Base-by-base conservation (phyloP, 2,329 filamentous ascomycete genomes). In the Biscogniauxia marginata region DNA sequence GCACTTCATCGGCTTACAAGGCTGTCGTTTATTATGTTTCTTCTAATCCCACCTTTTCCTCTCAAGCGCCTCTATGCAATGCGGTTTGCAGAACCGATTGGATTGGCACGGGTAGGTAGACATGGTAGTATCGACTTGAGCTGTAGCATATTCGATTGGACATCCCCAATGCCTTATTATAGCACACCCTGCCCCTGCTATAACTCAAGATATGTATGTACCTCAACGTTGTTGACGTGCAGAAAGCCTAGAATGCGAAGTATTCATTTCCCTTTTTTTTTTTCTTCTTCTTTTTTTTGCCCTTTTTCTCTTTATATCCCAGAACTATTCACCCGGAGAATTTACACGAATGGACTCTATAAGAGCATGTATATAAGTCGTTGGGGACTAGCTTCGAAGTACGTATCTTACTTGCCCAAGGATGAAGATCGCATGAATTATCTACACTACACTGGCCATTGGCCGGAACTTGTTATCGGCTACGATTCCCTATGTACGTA, bases 211-310 rank as follows among this genome's bases (percentile, higher is more conserved):
- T 46, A 7, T n/a, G 19, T 46, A 39, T 16, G 30, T 39, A 39
- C n/a, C 30, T 11, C 30, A 39, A 39, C 30, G 30, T 39, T 16
- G 30, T 39, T 16, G 30, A 16, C 30, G n/a, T 39, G 11, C n/a
- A 39, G 13, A 11, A 13, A n/a, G 8, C 8, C 47, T 43, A 54
- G 21, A 52, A 50, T 46, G 9, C 46, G 11, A 34, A 11, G 13
- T 39, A 39, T 56, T 45, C 30, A 34, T 49, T 53, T 7, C 50
- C 16, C 9, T 54, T 21, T 46, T 20, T 52, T 8, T 49, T 20
- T 20, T 39, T 39, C 18, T 48, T 21, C 46, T 46, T 20, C 24
- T 39, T 13, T 48, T 21, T 44, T 46, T 50, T 53, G 19, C 19
- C 21, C 24, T 18, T 24, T 24, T 18, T 24, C 13, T 20, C 21